Conservation (phyloP, 2,329 filamentous ascomycete genomes). For the Aspergillus sp. region DNA sequence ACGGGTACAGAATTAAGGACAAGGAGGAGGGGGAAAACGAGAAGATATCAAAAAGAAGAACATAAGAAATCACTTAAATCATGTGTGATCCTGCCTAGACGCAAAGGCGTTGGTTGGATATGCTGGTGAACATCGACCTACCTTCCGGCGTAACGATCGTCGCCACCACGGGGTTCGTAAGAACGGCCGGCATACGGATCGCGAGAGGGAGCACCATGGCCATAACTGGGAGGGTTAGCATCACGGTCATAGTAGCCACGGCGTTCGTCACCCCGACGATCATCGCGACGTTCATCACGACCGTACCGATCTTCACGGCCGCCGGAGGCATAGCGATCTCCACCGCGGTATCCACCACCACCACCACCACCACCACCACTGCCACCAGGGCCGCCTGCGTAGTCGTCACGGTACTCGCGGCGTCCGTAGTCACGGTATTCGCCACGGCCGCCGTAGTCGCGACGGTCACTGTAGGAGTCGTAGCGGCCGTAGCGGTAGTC, state of each 20-base stretch:
- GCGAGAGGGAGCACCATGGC: constrained; percentile 37
- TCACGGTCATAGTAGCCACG: constrained; percentile 57
- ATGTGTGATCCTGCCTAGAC: not conserved
- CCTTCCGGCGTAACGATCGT: constrained; percentile 43
- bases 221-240: constrained; percentile 49
- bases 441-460: constrained; percentile 47
- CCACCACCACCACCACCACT: constrained; percentile 39
- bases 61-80: constrained; percentile 5
- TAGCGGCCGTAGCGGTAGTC: constrained; percentile 45
- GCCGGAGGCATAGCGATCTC: constrained; percentile 43
- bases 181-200: constrained; percentile 26
- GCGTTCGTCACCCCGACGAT: constrained; percentile 48
- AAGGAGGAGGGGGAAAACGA: constrained; percentile 19
- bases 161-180: constrained; percentile 35
- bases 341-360: constrained; percentile 38
- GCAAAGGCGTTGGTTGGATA: constrained; percentile 17
- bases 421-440: constrained; percentile 49
- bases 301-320: constrained; percentile 38
- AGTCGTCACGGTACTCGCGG: constrained; percentile 47
- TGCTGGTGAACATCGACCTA: constrained; percentile 34
- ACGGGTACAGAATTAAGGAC: constrained; percentile 20
- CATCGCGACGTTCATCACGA: constrained; percentile 51
- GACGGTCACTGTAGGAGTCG: constrained; percentile 48
- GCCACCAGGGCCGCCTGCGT: constrained; percentile 38
- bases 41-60: constrained; percentile 18